These are phyloP conservation scores for Ogataea haglerorum DNA, from an alignment of 805 yeast genomes.

Conservation along the genomic window DNA sequence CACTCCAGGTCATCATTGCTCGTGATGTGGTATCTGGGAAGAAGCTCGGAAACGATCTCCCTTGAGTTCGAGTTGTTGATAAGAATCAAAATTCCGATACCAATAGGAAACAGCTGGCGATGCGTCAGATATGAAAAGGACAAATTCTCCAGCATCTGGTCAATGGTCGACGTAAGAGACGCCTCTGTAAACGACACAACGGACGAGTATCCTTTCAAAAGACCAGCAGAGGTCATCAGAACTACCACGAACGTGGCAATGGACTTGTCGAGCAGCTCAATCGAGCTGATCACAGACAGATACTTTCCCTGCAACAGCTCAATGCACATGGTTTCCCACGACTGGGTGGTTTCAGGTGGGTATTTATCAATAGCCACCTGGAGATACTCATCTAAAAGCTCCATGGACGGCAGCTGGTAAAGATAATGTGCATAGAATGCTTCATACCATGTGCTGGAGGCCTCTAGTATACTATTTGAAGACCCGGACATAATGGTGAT, in stretches of 20 bases:
- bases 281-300: constrained; percentile 52
- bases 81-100: constrained; percentile 58
- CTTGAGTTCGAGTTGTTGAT: constrained; percentile 43
- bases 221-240: constrained; percentile 61
- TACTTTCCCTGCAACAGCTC: constrained; percentile 55
- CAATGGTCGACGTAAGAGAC: constrained; percentile 24
- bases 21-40: constrained; percentile 58
- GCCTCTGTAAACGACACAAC: constrained; percentile 13
- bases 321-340: constrained; percentile 56
- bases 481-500: constrained; percentile 45
- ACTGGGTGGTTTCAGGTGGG: constrained; percentile 36
- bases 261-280: constrained; percentile 58
- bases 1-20: constrained; percentile 79
- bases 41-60: constrained; percentile 48
- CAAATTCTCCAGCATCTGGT: constrained; percentile 46
- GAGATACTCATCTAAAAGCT: constrained; percentile 41
- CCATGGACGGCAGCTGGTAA: constrained; percentile 55
- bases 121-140: constrained; percentile 52
- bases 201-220: constrained; percentile 39
- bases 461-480: constrained; percentile 45
- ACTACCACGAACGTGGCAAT: constrained; percentile 63
- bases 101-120: constrained; percentile 59
- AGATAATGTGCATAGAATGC: constrained; percentile 39
- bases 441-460: constrained; percentile 67
- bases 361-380: constrained; percentile 33